Conservation (phyloP, 164 flowering plant genomes). For the Aristolochia californica region DNA sequence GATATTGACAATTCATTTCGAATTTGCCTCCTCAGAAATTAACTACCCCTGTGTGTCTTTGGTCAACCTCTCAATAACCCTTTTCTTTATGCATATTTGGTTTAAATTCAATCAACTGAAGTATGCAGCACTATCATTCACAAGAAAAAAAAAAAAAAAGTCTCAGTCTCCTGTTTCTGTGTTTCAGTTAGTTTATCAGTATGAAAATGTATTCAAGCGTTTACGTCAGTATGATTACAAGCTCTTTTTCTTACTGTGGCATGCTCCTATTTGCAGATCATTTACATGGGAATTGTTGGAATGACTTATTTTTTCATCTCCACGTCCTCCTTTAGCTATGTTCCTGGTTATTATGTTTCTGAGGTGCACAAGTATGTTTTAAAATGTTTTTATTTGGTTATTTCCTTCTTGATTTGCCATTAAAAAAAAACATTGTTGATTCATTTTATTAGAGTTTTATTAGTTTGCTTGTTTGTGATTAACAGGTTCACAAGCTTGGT, state of each 20-base stretch:
- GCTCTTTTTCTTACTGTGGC: neutral
- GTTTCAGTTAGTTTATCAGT: no score
- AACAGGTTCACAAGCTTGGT: constrained; percentile 75
- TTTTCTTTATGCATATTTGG: neutral
- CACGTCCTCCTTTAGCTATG: constrained; percentile 53
- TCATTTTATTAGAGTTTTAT: neutral
- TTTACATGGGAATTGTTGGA: constrained; percentile 70
- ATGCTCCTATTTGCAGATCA: constrained; percentile 9
- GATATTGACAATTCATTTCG: no score
- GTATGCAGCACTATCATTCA: neutral
- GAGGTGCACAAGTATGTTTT: constrained; percentile 59
- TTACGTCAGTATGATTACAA: neutral
- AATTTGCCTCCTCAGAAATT: no score
- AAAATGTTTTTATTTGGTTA: neutral
- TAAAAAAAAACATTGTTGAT: neutral
- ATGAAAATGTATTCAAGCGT: neutral
- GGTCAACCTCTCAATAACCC: no score
- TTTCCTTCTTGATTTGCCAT: neutral
- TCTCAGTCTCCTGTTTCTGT: neutral
- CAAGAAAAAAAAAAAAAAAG: neutral
- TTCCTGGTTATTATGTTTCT: constrained; percentile 78
- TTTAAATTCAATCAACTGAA: neutral
- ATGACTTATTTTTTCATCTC: constrained; percentile 49
- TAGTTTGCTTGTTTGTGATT: constrained; percentile 11
- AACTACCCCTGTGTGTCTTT: no score